These are phyloP conservation scores for Closterium sp. DNA, from an alignment of 139 green algal species.

Conservation along the genomic window DNA sequence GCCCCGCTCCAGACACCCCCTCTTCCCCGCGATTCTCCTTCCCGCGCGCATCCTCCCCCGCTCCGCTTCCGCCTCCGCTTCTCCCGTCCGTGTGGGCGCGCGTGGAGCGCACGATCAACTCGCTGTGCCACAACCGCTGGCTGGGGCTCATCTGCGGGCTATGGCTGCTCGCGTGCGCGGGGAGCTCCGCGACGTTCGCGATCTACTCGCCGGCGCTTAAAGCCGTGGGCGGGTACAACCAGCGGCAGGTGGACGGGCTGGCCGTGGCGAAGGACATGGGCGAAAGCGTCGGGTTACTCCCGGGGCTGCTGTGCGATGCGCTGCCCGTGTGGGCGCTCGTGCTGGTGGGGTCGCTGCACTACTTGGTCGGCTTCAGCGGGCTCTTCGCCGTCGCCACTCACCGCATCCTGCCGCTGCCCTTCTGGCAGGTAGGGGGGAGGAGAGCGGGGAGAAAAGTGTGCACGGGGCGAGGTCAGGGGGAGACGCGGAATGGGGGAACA, in stretches of 20 bases:
- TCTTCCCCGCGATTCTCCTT: not conserved
- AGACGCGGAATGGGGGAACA: not conserved
- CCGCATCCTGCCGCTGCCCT: not conserved
- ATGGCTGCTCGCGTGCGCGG: constrained; percentile 33
- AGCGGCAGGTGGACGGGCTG: constrained; percentile 9
- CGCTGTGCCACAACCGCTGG: constrained; percentile 7
- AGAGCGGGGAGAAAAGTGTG: not conserved
- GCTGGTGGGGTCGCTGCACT: not conserved
- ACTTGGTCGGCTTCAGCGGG: constrained; percentile 6
- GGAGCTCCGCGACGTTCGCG: constrained; percentile 18
- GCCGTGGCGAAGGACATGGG: constrained; percentile 30
- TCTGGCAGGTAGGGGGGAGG: constrained; percentile 18
- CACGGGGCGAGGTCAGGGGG: not conserved
- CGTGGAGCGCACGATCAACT: not conserved
- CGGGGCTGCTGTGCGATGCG: constrained; percentile 16
- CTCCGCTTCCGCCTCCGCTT: not conserved
- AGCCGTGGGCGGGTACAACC: constrained; percentile 17
- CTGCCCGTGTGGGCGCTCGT: constrained; percentile 20
- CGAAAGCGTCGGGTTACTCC: constrained; percentile 21
- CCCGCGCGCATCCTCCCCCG: not conserved
- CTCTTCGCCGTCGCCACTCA: not conserved
- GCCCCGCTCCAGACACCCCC: not conserved
- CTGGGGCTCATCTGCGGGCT: constrained; percentile 37
- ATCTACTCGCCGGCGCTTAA: constrained; percentile 43
- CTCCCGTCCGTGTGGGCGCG: not conserved